Conservation (phyloP, 1,284 basidiomycete genomes). For the Ceratobasidium sp. region DNA sequence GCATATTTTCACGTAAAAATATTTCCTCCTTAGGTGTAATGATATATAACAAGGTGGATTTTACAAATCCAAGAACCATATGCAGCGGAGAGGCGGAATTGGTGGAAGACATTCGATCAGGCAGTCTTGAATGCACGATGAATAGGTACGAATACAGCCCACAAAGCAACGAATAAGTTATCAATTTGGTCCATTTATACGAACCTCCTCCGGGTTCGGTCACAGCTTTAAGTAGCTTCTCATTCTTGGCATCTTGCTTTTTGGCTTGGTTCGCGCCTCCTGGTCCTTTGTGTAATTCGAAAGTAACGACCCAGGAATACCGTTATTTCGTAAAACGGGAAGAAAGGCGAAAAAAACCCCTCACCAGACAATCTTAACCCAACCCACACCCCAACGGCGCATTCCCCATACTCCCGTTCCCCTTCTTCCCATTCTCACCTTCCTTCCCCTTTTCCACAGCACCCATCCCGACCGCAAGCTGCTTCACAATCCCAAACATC, state of each 20-base stretch:
- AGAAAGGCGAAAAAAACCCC: slow-evolving; percentile 50
- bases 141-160: too few relatives aligned
- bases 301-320: neutral
- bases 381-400: slow-evolving; percentile 74
- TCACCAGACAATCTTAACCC: slow-evolving; percentile 75
- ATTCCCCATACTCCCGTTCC: slow-evolving; percentile 64
- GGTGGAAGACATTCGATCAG: too few relatives aligned
- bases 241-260: slow-evolving; percentile 60
- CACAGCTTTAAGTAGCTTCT: slow-evolving; percentile 56
- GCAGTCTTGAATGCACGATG: too few relatives aligned
- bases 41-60: too few relatives aligned
- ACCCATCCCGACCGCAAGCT: slow-evolving; percentile 78
- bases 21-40: too few relatives aligned
- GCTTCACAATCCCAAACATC: slow-evolving; percentile 74
- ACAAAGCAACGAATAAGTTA: too few relatives aligned
- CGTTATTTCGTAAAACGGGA: slow-evolving; percentile 10
- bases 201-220: slow-evolving; percentile 26
- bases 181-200: too few relatives aligned
- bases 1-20: too few relatives aligned
- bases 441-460: slow-evolving; percentile 53
- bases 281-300: slow-evolving; percentile 68
- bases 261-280: slow-evolving; percentile 63
- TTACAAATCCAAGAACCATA: too few relatives aligned
- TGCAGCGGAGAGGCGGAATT: too few relatives aligned
- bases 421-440: slow-evolving; percentile 49